Base-by-base conservation (phyloP, 306 rosid species). In the Pyrus pyrifolia region DNA sequence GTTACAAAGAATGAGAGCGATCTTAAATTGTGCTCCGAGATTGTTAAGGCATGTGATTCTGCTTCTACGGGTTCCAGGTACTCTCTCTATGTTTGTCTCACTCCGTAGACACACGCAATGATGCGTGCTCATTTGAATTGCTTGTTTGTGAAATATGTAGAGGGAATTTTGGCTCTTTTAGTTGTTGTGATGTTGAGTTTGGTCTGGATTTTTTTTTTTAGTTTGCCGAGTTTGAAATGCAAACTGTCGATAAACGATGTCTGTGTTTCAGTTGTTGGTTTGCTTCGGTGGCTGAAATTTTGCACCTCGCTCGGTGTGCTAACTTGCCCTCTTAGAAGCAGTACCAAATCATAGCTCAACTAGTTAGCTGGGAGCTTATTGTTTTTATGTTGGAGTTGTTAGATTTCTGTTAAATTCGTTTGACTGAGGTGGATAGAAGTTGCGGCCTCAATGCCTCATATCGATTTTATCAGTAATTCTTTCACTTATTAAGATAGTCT, bases 21-120 rank as follows among this genome's bases (percentile, higher is more conserved):
- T 81, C 98, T 90, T 82, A 78, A 72, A 53, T 80, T 91, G 46
- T 91, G 96, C 85, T 85, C 79, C 27, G 85, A 89, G 44, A 90
- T 93, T 76, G 85, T 93, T 61, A 77, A 81, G 75, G 94, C 94
- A 60, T 93, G 97, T 84, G 89, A 90, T 73, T 81, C 90, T 79
- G 87, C 88, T 80, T 93, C 96, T 40, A 72, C 17, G 52, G 76
- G 80, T 70, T 91, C 98, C 77, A 67, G 92, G 97, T 91, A 77
- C 44, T 69, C 45, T 57, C 68, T 72, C 33, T 71, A n/a, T 35
- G n/a, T 27, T n/a, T 21, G 27, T 60, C 21, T 30, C 49, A 7
- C 42, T 38, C 53, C 30, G 22, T 53, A 12, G 12, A 6, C 14
- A 10, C 45, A 18, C 22, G 8, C n/a, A 8, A 45, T 61, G 72